phyloP scores from a whole-genome alignment of 441 rosid species.

The Pelargonium australe region DNA sequence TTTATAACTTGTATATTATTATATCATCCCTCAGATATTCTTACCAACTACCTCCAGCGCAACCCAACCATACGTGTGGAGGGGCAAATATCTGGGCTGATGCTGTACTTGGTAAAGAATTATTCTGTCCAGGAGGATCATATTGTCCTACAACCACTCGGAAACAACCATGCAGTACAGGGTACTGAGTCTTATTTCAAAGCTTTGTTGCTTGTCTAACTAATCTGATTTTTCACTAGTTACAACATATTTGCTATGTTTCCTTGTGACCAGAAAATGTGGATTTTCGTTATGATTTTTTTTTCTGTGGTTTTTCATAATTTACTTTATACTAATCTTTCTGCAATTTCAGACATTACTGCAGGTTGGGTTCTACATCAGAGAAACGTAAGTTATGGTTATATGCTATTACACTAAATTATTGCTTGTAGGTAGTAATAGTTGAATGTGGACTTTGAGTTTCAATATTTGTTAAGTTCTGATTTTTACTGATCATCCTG shows the following conservation, averaged over 20 bases:
- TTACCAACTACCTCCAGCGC: constrained; percentile 67
- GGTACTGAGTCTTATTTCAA: constrained; percentile 38
- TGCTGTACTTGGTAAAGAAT: constrained; percentile 43
- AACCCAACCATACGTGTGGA: constrained; percentile 75
- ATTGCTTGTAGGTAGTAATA: not conserved
- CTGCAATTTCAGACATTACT: constrained; percentile 62
- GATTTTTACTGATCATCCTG: constrained; percentile 17
- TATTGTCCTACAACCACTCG: constrained; percentile 69
- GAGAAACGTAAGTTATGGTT: constrained; percentile 49
- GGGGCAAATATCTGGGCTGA: constrained; percentile 94
- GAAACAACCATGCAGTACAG: constrained; percentile 53
- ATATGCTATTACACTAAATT: not conserved
- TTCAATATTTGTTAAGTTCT: not conserved
- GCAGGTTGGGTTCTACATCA: constrained; percentile 77
- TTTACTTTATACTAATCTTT: constrained; percentile 11
- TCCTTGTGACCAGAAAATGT: too few relatives aligned
- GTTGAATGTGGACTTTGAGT: not conserved
- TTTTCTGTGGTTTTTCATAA: not conserved
- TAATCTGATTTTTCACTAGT: constrained; percentile 6
- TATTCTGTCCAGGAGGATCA: constrained; percentile 79
- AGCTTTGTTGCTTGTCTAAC: constrained; percentile 21
- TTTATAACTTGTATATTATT: not conserved
- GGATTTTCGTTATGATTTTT: not conserved
- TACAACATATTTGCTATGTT: too few relatives aligned
- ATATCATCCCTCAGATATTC: constrained; percentile 46